Base-by-base conservation (phyloP, 768 basidiomycete species). In the Candolleomyces eurysporus region DNA sequence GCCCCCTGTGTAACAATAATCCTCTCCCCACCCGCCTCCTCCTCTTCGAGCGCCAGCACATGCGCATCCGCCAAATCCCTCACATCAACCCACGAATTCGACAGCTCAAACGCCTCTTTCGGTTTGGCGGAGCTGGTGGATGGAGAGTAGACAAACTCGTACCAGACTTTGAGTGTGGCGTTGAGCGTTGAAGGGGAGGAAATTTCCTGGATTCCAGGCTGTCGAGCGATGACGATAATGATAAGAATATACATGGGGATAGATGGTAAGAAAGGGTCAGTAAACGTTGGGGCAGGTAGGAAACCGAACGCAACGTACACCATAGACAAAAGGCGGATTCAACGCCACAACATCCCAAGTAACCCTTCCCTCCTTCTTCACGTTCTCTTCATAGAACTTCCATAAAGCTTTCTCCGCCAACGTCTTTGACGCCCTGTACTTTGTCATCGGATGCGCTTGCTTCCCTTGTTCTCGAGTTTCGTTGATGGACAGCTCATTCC, bases 401-500 rank as follows among this genome's bases (percentile, higher is more conserved):
- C 76, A 80, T 13, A 75, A 76, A 26, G 81, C 80, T 82, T 75
- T 77, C 72, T 92, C 91, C 0, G 88, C 86, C 2, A 89, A 74
- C 2, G 78, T 79, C 75, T 92, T 91, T 17, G 83, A 84, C 2
- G 86, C 84, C 21, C 77, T 66, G 68, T 92, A 91, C 64, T 81
- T 84, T 17, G 71, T 62, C n/a, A 69, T 62, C 0, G 62, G 60
- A 0, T 68, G 59, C 0, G 83, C 82, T 1, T 79, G 74, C 16
- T 73, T 69, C 0, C 87, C 88, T 49, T 83, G 72, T 61, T 82
- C 75, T 59, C 81, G 74, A 16, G 83, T 77, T 8, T 76, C 73
- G 53, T 73, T 67, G 17, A 83, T 66, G 5, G 82, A 73, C 56
- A 73, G 73, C 14, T 82, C 69, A 65, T 89, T 88, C 91, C 90